A percentile compares a stretch with the other conserved stretches of the same genome.
Conservation (phyloP, 257 asterid species). For the Mentha longifolia region DNA sequence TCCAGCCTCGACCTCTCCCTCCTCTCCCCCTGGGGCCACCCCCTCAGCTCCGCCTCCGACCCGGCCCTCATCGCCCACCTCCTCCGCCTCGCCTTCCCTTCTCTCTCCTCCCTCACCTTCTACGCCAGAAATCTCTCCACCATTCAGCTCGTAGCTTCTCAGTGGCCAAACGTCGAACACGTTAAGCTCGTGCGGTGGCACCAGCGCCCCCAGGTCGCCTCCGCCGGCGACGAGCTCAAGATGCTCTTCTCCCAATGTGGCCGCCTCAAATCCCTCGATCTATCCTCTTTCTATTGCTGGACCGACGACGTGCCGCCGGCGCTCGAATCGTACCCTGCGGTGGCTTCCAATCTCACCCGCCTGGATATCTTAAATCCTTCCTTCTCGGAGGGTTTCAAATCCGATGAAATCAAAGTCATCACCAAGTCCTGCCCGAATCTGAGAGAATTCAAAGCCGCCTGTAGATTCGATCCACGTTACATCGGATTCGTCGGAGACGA, state of each 20-base stretch:
- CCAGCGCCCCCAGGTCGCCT: conserved; percentile 70
- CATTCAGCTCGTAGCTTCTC: conserved; percentile 51
- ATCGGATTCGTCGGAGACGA: conserved; percentile 77
- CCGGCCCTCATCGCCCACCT: conserved; percentile 56
- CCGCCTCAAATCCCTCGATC: conserved; percentile 53
- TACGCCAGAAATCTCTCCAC: conserved; percentile 61
- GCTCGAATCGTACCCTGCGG: conserved; percentile 44
- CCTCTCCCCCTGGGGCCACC: conserved; percentile 90
- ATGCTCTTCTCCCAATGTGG: conserved; percentile 43
- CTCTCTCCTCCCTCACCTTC: conserved; percentile 54
- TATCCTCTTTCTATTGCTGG: conserved; percentile 84
- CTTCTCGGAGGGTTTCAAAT: conserved; percentile 74
- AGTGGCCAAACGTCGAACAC: conserved; percentile 52
- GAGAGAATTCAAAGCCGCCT: conserved; percentile 59
- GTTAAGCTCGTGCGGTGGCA: conserved; percentile 92
- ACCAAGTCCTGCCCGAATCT: conserved; percentile 68
- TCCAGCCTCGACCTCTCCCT: conserved; percentile 79
- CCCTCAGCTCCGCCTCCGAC: conserved; percentile 53
- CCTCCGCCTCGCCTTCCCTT: conserved; percentile 72
- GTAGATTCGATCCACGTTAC: conserved; percentile 86
- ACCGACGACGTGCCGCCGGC: conserved; percentile 81
- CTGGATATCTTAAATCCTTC: conserved; percentile 77
- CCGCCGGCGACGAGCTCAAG: conserved; percentile 70
- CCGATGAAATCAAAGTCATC: conserved; percentile 66
- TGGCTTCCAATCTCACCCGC: conserved; percentile 48